Evolutionary conservation across 2,329 filamentous ascomycete species (phyloP), one percentile per base, ranked within the genome.

Genomic region (Byssothecium circinans): DNA sequence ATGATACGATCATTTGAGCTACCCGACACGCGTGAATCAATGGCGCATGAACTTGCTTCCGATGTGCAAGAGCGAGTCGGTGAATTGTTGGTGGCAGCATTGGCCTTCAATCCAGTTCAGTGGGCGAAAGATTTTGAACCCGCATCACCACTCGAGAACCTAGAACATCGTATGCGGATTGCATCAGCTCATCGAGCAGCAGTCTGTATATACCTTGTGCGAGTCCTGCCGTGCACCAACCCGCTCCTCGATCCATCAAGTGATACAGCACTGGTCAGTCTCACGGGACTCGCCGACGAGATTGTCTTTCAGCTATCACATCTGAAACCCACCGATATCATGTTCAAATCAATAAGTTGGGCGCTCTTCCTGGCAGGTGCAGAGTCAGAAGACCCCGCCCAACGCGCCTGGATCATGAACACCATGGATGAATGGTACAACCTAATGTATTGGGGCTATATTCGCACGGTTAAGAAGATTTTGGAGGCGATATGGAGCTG

Each of bases 321-420:
- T 43, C 74, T 84, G 29, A 71, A 70, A 22, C 72, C 75, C 17
- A 63, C 71, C 2, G 78, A 81, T 56, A 74, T 75, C 6, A 73
- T 82, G 34, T 83, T 81, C 70, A 83, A 82, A 60, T 81, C 78
- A 7, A 81, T 80, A 2, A 78, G 78, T n/a, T 84, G 81, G 81
- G 80, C 81, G 1, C 72, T 80, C 0, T 83, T 83, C 53, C 75
- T 84, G 23, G 79, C 78, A 2, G 81, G 81, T 1, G 80, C 80
- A 0, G 81, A 83, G 56, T 77, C 78, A 3, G 73, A 73, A 34
- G 74, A 79, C 43, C 63, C 68, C 0, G 66, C 70, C 29, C 76
- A 75, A 47, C 71, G 80, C 32, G 70, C 65, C 2, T 82, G 80
- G 80, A 74, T 78, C n/a, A 67, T 81, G 59, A 69, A 76, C 42